Base-by-base conservation (phyloP, 169 alveolate genomes). In the Eimeria necatrix region DNA sequence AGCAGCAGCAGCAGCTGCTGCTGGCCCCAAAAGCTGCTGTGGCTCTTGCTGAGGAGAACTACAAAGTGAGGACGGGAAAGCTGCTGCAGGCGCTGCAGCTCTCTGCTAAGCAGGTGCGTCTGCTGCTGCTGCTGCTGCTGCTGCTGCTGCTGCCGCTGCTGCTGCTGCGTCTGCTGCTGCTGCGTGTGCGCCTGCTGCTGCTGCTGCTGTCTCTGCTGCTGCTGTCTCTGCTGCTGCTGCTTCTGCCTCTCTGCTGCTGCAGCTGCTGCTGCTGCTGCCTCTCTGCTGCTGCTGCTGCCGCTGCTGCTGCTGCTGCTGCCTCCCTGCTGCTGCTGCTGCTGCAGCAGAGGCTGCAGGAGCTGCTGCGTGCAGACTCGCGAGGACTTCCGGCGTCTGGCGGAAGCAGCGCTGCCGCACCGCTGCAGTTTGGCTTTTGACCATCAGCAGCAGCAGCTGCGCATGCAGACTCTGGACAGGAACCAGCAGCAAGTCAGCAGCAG, bases 1-100 rank as follows among this genome's bases (percentile, higher is more conserved):
- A 18, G 73, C 78, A 68, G 78, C 84, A 73, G 53, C 46, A 73
- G 84, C 84, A 73, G 84, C 84, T 20, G 84, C 84, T 73, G n/a
- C 56, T 32, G 20, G 84, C 84, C 10, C 84, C 84, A n/a, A 9
- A 32, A 22, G 84, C 84, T 8, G 84, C 84, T 4, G 49, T 22
- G 20, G n/a, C 9, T 6, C 53, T 73, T 5, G 84, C 84, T 12
- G 52, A 73, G 84, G 84, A n/a, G 20, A 73, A 73, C 24, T n/a
- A 41, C 4, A 8, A n/a, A 18, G 24, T 12, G 53, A 73, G 84
- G 20, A 18, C 84, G 7, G 46, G 24, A 18, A 73, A 73, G 53
- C 20, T 73, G 18, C 53, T 73, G 7, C 84, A 32, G 53, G 84
- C 84, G 4, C 52, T 73, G 6, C 52, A 73, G 24, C 20, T 73